Base-by-base conservation (phyloP, 768 basidiomycete genomes). In the Suillus variegatus region DNA sequence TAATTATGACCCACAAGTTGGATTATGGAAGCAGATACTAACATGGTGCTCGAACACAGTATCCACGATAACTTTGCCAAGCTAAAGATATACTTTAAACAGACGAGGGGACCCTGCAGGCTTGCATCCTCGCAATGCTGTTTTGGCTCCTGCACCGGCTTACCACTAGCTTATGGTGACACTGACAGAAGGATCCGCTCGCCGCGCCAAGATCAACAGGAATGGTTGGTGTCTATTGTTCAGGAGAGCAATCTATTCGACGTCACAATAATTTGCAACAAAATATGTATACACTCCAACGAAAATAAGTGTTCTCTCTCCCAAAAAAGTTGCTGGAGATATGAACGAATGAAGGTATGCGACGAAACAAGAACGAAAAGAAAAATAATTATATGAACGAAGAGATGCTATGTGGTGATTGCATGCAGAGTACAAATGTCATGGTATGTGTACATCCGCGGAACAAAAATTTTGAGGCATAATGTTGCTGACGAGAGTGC, bases 381-480 rank as follows among this genome's bases (percentile, higher is more conserved):
- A 46, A 6, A 40, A 61, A 28, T 51, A 41, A 49, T n/a, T 60
- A 12, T 47, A 32, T 12, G 64, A 61, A 64, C 44, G 64, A 64
- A 64, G 22, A 32, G 54, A 60, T 64, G 63, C 55, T 38, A 61
- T 64, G 63, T 43, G 38, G 41, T 63, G 56, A 41, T 40, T 36
- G 38, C 25, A 43, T 60, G 57, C 54, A 57, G 57, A 46, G 63
- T 61, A 61, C 63, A 61, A n/a, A 61, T 64, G 25, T 13, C 10
- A 35, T 60, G 44, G 10, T 46, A 60, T 38, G 51, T 64, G 64
- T 64, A 64, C 60, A 64, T 64, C 60, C 64, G 35, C 60, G 46
- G 40, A 35, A 49, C 44, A 64, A 60, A 64, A 61, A 32, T 18
- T 38, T 44, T 32, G 58, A 12, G 57, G 43, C 35, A 60, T 64